A percentile compares a stretch with the other conserved stretches of the same genome.
Conservation (phyloP, 495 filamentous ascomycete species). For the Penicillium coffeae region DNA sequence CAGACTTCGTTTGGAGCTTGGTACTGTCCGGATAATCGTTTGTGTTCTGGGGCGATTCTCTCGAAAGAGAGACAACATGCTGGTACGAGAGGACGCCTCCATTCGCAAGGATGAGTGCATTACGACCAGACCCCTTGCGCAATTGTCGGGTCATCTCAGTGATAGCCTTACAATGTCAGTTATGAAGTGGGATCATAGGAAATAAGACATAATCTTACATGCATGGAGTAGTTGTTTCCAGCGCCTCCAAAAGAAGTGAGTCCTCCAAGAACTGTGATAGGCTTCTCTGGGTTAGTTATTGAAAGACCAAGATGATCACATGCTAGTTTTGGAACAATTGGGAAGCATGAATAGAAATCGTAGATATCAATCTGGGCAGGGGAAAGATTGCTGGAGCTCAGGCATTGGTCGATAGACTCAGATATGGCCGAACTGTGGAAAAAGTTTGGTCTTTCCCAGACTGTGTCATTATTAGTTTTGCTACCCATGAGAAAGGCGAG, state of each 20-base stretch:
- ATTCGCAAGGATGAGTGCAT: slow-evolving; percentile 52
- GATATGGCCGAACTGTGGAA: slow-evolving; percentile 48
- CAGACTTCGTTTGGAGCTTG: neutral
- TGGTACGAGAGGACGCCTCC: slow-evolving; percentile 54
- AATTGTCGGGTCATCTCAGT: slow-evolving; percentile 47
- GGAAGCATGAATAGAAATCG: slow-evolving; percentile 59
- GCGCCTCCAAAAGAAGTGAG: slow-evolving; percentile 57
- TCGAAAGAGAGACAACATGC: slow-evolving; percentile 48
- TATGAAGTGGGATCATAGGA: neutral
- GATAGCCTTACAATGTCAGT: slow-evolving; percentile 31
- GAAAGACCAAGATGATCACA: slow-evolving; percentile 48
- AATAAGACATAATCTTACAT: slow-evolving; percentile 31
- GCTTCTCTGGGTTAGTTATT: slow-evolving; percentile 34
- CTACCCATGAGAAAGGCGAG: neutral
- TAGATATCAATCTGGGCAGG: slow-evolving; percentile 47
- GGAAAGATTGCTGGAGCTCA: slow-evolving; percentile 29
- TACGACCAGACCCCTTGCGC: slow-evolving; percentile 31
- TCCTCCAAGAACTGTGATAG: slow-evolving; percentile 51
- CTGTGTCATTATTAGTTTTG: slow-evolving; percentile 16
- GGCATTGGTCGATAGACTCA: slow-evolving; percentile 42
- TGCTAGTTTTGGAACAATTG: slow-evolving; percentile 57
- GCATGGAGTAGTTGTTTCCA: slow-evolving; percentile 60
- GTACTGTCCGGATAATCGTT: neutral
- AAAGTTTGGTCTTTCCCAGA: slow-evolving; percentile 53
- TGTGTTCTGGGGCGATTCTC: slow-evolving; percentile 29